Base-by-base conservation (phyloP, 345 rosid species). In the Populus nigra region DNA sequence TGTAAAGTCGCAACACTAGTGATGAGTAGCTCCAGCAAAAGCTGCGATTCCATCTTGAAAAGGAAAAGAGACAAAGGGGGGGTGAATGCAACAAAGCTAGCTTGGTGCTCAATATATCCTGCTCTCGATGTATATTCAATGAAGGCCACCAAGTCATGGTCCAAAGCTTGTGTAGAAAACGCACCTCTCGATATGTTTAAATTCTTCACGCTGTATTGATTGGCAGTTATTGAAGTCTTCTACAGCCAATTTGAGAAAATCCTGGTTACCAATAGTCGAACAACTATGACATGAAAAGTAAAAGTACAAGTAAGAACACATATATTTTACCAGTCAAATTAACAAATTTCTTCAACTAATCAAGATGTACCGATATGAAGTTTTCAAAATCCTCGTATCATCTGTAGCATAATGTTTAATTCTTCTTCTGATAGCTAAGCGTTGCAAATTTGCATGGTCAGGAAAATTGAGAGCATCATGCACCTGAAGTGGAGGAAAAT, bases 201-300 rank as follows among this genome's bases (percentile, higher is more conserved):
- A 90, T 76, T 93, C 98, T 84, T 88, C 76, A 35, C 72, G 82
- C 62, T 88, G 91, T 33, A 89, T 75, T 7, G 88, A 86, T 82
- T 90, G 98, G 78, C 92, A 88, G 72, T 67, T 79, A 82, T 89
- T 93, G 89, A 90, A 93, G 84, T 91, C 91, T 33, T 85, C 92
- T 70, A 81, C 88, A 5, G 97, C 95, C 84, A 94, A 57, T 74
- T 86, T 89, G 78, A 88, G 83, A 83, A 89, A 82, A 81, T 85
- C 90, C 53, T 86, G 76, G 79, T 83, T 85, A 55, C 83, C 78
- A 25, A 81, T 31, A 79, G 80, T 85, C 16, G 55, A 67, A 25
- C 80, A 88, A 49, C 98, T 93, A 85, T 79, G 63, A 90, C 12
- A 71, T 27, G 25, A 79, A 83, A 18, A 65, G 45, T 65, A 8